Conservation (phyloP, 164 flowering plant genomes). For the Hamamelis virginiana region DNA sequence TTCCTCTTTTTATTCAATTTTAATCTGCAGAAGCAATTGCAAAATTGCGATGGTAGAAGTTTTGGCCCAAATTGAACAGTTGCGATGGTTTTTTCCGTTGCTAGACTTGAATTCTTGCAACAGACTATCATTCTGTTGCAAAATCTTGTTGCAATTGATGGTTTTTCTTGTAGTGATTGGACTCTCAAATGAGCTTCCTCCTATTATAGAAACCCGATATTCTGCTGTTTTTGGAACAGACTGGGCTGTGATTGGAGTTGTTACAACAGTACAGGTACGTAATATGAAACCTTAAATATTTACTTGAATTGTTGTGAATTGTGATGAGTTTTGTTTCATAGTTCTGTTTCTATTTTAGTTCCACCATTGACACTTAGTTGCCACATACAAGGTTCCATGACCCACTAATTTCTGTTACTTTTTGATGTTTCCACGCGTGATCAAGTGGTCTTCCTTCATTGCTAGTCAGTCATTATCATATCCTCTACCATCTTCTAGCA, state of each 20-base stretch:
- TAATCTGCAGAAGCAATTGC: neutral
- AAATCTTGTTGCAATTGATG: too few species aligned
- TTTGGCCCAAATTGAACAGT: too few species aligned
- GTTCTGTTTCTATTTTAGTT: too few species aligned
- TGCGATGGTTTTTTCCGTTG: too few species aligned
- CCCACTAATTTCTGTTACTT: neutral
- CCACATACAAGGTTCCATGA: neutral
- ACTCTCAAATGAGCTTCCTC: constrained; percentile 1
- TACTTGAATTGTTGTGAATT: too few species aligned
- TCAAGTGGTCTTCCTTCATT: neutral
- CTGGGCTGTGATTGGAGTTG: neutral
- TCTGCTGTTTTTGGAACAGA: neutral
- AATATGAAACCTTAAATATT: neutral
- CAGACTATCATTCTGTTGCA: too few species aligned
- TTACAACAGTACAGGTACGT: neutral
- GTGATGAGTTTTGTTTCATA: too few species aligned
- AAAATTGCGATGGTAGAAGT: too few species aligned
- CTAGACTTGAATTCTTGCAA: too few species aligned
- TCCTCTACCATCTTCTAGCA: neutral
- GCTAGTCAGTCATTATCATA: constrained; percentile 4
- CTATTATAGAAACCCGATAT: neutral
- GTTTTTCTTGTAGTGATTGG: too few species aligned
- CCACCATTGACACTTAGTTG: too few species aligned
- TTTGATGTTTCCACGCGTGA: neutral
- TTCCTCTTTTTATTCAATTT: neutral